Conservation (phyloP, 2,329 filamentous ascomycete genomes). For the Achaetomium macrosporum region DNA sequence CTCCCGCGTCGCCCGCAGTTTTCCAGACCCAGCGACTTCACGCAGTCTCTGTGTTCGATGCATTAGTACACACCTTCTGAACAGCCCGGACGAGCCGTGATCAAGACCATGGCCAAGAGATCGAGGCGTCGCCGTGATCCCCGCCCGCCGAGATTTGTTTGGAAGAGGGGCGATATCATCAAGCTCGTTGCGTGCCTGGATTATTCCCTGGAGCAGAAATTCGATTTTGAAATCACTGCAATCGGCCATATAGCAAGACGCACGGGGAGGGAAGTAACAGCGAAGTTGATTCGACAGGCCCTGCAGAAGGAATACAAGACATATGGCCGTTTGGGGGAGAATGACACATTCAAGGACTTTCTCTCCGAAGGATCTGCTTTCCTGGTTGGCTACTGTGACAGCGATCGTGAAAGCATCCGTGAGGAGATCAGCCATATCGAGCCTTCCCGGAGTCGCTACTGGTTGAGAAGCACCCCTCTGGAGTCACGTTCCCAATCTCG, state of each 20-base stretch:
- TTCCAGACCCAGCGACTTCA: no score
- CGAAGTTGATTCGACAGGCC: neutral
- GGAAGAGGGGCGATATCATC: neutral
- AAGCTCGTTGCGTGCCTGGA: conserved; percentile 9
- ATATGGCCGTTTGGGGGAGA: neutral
- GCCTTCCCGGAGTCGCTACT: neutral
- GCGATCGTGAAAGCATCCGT: neutral
- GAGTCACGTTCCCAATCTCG: neutral
- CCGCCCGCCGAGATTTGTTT: neutral
- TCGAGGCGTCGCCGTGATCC: neutral
- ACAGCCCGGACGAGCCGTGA: no score
- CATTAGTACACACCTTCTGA: no score
- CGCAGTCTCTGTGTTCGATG: no score
- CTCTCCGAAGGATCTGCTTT: neutral
- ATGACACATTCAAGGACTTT: neutral
- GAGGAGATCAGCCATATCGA: neutral
- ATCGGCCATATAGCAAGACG: neutral
- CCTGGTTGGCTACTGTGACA: neutral
- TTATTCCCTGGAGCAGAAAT: conserved; percentile 1
- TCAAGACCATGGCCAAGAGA: neutral
- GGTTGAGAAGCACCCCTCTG: neutral
- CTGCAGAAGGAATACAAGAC: neutral
- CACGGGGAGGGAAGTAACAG: neutral
- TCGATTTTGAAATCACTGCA: conserved; percentile 4
- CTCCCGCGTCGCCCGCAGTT: no score